A percentile compares a stretch with the other conserved stretches of the same genome.
Evolutionary conservation across 140 eudicot genomes (phyloP).

Genomic region (Flaveria floridana): DNA sequence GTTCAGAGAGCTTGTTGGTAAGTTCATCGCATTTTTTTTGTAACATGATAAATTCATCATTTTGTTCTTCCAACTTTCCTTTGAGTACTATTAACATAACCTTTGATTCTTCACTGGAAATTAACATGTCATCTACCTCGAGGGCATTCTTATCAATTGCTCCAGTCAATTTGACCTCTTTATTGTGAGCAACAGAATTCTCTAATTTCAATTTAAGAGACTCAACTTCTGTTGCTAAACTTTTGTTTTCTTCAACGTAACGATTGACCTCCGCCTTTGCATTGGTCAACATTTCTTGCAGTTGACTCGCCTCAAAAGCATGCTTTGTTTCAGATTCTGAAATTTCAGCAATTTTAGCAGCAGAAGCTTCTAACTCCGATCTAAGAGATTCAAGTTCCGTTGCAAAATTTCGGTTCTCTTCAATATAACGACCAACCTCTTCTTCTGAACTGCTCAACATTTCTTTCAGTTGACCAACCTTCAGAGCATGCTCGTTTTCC

Average conservation of each 20-base stretch:
- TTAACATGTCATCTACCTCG: slow-evolving; percentile 39
- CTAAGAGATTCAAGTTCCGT: slow-evolving; percentile 34
- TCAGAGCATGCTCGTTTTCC: slow-evolving; percentile 24
- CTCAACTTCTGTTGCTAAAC: slow-evolving; percentile 34
- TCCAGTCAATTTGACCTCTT: slow-evolving; percentile 34
- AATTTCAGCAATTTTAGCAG: slow-evolving; percentile 40
- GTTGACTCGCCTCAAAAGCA: slow-evolving; percentile 28
- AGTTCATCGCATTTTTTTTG: slow-evolving; percentile 47
- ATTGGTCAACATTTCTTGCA: slow-evolving; percentile 34
- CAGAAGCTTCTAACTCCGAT: slow-evolving; percentile 44
- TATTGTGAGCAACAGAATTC: slow-evolving; percentile 38
- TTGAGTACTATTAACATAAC: slow-evolving; percentile 42
- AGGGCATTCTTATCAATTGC: slow-evolving; percentile 27
- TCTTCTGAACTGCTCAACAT: slow-evolving; percentile 31
- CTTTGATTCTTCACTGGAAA: slow-evolving; percentile 50
- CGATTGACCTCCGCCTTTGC: slow-evolving; percentile 46
- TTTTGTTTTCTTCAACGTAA: slow-evolving; percentile 41
- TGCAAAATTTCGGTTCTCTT: slow-evolving; percentile 46
- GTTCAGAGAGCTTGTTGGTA: slow-evolving; percentile 63
- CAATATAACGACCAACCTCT: slow-evolving; percentile 37
- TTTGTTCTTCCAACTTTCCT: slow-evolving; percentile 54
- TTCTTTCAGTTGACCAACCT: slow-evolving; percentile 38
- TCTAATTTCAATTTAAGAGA: slow-evolving; percentile 48
- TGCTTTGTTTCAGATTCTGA: slow-evolving; percentile 38
- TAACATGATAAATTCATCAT: slow-evolving; percentile 41